Evolutionary conservation across 2,329 filamentous ascomycete species (phyloP), one percentile per base, ranked within the genome.

Genomic region (Ceratocystis diversiconidia): DNA sequence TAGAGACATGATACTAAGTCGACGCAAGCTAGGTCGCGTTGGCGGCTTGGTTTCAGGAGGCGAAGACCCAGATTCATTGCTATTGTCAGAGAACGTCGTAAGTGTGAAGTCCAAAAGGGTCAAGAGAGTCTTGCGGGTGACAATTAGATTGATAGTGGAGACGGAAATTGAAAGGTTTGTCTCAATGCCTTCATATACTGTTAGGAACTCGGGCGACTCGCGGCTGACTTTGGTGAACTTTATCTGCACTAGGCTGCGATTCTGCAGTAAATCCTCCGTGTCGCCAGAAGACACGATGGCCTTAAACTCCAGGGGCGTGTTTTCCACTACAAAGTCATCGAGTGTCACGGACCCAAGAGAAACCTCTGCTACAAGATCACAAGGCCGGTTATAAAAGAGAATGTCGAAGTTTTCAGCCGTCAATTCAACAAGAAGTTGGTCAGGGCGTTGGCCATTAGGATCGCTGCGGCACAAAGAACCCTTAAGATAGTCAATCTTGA

Each of bases 71-170:
- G 36, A 41, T 41, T 41, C 36, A 41, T 75, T 72, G 61, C 74
- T 73, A 62, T 80, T 77, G 66, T 82, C 81, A 0, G 92, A 87
- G 71, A 99, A 99, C 0, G 94, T 99, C 50, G 91, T 81, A 19
- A 99, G 84, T 43, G 96, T 86, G 71, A 99, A 99, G 73, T 99
- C 94, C 55, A 99, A 77, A 0, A 99, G 78, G 0, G 92, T 99
- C 64, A 99, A 79, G 2, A 99, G 78, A 0, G 95, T 99, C 75
- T 88, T 92, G 69, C 95, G 82, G 0, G 95, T 99, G 7, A 99
- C 91, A 43, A 99, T 85, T 25, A 99, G 75, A 73, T 97, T 97
- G 76, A 99, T 96, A 0, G 94, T 99, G 0, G 94, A 96, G 12
- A 99, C 86, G 0, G 86, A 85, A 1, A 94, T 87, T 68, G 95